Percentiles rank a stretch among this genome's conserved stretches.
phyloP scores from a whole-genome alignment of 2,329 filamentous ascomycete genomes.

The Hypoxylon rubiginosum region DNA sequence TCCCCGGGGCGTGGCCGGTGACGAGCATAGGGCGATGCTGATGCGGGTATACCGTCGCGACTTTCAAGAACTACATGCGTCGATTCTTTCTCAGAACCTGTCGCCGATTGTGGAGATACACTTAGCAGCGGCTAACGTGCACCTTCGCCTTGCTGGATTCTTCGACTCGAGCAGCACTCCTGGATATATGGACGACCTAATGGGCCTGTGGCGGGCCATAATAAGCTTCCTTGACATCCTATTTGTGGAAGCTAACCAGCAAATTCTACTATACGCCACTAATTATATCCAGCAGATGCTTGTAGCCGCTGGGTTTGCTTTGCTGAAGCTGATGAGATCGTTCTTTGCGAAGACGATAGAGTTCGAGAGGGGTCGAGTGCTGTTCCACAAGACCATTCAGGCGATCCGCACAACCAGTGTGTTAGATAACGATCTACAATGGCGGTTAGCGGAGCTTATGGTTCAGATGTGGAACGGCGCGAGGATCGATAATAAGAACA shows the following conservation, averaged over 20 bases:
- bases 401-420: slow-evolving; percentile 81
- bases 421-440: slow-evolving; percentile 82
- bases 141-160: slow-evolving; percentile 83
- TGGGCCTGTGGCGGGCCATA: slow-evolving; percentile 80
- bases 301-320: slow-evolving; percentile 81
- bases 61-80: slow-evolving; percentile 72
- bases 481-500: slow-evolving; percentile 63
- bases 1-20: slow-evolving; percentile 75
- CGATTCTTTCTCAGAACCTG: slow-evolving; percentile 69
- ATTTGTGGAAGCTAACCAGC: slow-evolving; percentile 67
- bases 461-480: slow-evolving; percentile 86
- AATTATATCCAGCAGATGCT: slow-evolving; percentile 90
- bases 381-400: slow-evolving; percentile 79
- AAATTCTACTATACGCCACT: slow-evolving; percentile 74
- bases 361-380: slow-evolving; percentile 73
- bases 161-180: slow-evolving; percentile 82
- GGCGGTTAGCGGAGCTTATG: slow-evolving; percentile 85
- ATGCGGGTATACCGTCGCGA: slow-evolving; percentile 76
- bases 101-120: slow-evolving; percentile 74
- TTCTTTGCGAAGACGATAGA: slow-evolving; percentile 82
- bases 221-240: slow-evolving; percentile 77
- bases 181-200: slow-evolving; percentile 79
- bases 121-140: slow-evolving; percentile 78
- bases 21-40: slow-evolving; percentile 75
- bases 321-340: slow-evolving; percentile 83